phyloP scores from a whole-genome alignment of 352 stramenopile species.

The Phytopythium litorale region DNA sequence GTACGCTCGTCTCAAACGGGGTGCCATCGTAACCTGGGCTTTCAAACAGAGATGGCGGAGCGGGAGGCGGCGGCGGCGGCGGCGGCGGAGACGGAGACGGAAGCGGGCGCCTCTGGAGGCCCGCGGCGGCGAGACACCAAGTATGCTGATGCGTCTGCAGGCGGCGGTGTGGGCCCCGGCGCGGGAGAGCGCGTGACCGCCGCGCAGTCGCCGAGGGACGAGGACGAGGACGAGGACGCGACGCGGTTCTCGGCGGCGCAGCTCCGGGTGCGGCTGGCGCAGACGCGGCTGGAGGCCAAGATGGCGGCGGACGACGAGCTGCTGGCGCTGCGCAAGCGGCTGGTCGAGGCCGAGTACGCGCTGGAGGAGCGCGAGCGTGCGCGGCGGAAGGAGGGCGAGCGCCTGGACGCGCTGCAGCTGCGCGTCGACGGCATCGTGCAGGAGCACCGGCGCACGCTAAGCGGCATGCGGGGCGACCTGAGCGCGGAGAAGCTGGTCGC shows the following conservation, averaged over 20 bases:
- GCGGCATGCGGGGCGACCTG: conserved; percentile 44
- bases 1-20: neutral
- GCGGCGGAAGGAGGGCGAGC: conserved; percentile 12
- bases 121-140: neutral
- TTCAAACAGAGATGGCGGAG: neutral
- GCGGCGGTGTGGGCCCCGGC: neutral
- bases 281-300: conserved; percentile 51
- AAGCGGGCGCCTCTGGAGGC: neutral
- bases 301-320: conserved; percentile 45
- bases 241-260: conserved; percentile 41
- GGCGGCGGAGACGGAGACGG: neutral
- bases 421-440: conserved; percentile 38
- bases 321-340: conserved; percentile 34
- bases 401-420: conserved; percentile 19
- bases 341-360: conserved; percentile 38
- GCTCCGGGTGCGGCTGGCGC: conserved; percentile 43
- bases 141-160: neutral
- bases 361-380: conserved; percentile 23
- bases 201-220: neutral
- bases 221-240: conserved; percentile 15
- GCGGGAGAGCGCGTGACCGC: neutral
- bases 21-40: neutral
- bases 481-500: conserved; percentile 43
- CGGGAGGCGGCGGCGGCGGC: neutral
- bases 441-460: conserved; percentile 46